Evolutionary conservation across 345 rosid species (phyloP).

Genomic region (Salix exigua): DNA sequence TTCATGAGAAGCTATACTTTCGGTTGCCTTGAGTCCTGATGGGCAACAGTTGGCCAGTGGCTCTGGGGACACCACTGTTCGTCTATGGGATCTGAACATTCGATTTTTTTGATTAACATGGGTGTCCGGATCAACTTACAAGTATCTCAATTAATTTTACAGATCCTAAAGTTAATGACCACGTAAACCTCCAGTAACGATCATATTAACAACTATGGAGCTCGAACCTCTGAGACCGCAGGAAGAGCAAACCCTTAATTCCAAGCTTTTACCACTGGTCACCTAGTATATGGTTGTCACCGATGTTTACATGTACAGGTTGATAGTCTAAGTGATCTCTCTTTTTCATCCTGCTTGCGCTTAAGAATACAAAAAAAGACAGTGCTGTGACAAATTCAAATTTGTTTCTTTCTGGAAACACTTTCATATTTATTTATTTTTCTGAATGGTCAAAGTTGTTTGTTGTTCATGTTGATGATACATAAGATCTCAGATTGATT

Average conservation of each 20-base stretch:
- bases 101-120: no score
- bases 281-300: slow-evolving; percentile 16
- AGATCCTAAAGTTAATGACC: no score
- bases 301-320: slow-evolving; percentile 92
- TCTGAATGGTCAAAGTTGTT: background rate
- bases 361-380: background rate
- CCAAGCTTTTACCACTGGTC: no score
- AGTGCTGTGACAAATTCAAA: background rate
- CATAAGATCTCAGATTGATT: background rate
- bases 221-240: no score
- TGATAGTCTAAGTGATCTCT: slow-evolving; percentile 1
- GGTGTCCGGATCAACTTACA: no score
- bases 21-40: slow-evolving; percentile 92
- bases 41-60: slow-evolving; percentile 93
- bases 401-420: background rate
- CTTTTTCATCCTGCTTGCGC: background rate
- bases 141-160: no score
- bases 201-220: no score
- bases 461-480: background rate
- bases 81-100: slow-evolving; percentile 89
- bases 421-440: background rate
- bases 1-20: slow-evolving; percentile 88
- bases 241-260: no score
- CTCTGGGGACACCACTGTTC: slow-evolving; percentile 92
- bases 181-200: no score